Conservation (phyloP, 768 basidiomycete genomes). For the Leucosporidium yakuticum region DNA sequence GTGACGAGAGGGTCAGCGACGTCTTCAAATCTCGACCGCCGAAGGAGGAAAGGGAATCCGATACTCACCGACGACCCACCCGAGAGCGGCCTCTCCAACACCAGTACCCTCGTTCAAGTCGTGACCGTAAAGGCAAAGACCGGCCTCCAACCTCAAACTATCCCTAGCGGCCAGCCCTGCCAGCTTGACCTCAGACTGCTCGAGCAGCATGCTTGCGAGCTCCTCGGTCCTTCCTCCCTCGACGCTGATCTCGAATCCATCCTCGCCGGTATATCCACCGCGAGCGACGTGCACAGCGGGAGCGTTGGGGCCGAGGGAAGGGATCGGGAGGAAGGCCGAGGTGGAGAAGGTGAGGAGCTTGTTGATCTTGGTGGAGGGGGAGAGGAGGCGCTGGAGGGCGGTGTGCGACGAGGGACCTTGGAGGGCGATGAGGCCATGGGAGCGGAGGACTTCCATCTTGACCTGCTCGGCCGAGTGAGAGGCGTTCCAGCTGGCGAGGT, state of each 20-base stretch:
- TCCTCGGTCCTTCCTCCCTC: constrained; percentile 1
- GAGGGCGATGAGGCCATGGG: constrained; percentile 81
- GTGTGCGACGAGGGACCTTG: constrained; percentile 83
- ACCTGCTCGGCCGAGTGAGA: constrained; percentile 51
- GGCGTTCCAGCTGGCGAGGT: constrained; percentile 54
- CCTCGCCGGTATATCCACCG: constrained; percentile 96
- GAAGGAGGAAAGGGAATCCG: neutral
- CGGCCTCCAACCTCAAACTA: constrained; percentile 88
- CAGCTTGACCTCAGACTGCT: constrained; percentile 55
- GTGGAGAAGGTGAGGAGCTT: constrained; percentile 74
- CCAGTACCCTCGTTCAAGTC: constrained; percentile 81
- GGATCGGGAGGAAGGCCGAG: constrained; percentile 71
- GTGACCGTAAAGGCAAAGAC: constrained; percentile 92
- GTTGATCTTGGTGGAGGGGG: constrained; percentile 11
- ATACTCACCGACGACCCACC: constrained; percentile 81
- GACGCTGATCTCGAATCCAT: constrained; percentile 70
- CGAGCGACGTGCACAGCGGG: constrained; percentile 61
- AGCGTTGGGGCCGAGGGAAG: constrained; percentile 51
- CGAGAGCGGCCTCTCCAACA: constrained; percentile 83
- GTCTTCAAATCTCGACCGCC: no score
- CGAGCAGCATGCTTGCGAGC: constrained; percentile 21
- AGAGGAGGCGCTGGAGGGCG: constrained; percentile 57
- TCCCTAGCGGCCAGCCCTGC: constrained; percentile 89
- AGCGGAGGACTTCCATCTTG: constrained; percentile 70
- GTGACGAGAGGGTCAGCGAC: neutral